phyloP scores from a whole-genome alignment of 352 stramenopile species.

The Phytophthora crassamura region DNA sequence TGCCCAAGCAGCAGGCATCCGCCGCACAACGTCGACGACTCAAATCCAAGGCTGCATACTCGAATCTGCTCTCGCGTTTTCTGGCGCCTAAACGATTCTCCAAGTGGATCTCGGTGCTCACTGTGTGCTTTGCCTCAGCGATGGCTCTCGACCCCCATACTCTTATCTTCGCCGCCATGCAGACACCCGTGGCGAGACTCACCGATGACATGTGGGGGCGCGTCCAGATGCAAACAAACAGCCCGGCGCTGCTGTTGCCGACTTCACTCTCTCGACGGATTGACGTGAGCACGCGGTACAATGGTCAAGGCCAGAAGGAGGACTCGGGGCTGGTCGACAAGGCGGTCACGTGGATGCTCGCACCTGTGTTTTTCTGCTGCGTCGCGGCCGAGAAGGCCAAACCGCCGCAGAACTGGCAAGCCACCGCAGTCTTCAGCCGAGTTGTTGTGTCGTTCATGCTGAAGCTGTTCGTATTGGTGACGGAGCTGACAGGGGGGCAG shows the following conservation, averaged over 20 bases:
- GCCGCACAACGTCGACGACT: constrained; percentile 6
- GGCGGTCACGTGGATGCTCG: constrained; percentile 41
- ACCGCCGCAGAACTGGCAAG: constrained; percentile 25
- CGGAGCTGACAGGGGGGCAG: background rate
- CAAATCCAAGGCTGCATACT: constrained; percentile 17
- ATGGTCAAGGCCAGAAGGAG: constrained; percentile 10
- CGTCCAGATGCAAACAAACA: constrained; percentile 5
- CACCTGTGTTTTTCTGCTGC: constrained; percentile 56
- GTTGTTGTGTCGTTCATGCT: constrained; percentile 56
- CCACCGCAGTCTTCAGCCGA: constrained; percentile 48
- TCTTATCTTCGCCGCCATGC: constrained; percentile 1
- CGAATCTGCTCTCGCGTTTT: constrained; percentile 13
- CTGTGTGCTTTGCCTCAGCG: constrained; percentile 5
- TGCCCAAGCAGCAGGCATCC: constrained; percentile 4
- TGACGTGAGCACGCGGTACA: background rate
- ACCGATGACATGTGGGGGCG: background rate
- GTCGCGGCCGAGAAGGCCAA: constrained; percentile 38
- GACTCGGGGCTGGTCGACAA: constrained; percentile 24
- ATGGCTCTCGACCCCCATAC: constrained; percentile 7
- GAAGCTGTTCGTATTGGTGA: constrained; percentile 34
- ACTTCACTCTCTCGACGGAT: background rate
- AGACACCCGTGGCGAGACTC: constrained; percentile 1
- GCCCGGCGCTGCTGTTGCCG: constrained; percentile 5
- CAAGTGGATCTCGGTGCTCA: constrained; percentile 20
- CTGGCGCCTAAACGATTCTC: constrained; percentile 10